Percentiles rank a stretch among this genome's conserved stretches.
Conservation (phyloP, 2,329 filamentous ascomycete genomes). For the Pseudogymnoascus sp. region DNA sequence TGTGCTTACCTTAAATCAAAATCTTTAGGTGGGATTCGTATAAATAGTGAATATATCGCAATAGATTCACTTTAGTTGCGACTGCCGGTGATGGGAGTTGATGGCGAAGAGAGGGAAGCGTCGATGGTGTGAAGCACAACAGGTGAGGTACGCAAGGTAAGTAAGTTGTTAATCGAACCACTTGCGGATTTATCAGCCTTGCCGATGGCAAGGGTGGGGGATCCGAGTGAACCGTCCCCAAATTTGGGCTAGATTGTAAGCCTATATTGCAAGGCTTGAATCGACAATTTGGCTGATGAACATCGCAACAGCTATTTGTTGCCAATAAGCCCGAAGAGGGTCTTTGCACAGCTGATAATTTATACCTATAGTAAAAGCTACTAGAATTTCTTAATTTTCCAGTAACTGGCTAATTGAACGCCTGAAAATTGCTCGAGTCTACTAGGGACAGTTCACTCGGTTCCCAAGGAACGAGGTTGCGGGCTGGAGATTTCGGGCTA, state of each 20-base stretch:
- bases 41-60: neutral
- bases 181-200: conserved; percentile 1
- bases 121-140: neutral
- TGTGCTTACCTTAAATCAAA: neutral
- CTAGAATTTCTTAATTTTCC: neutral
- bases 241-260: neutral
- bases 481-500: neutral
- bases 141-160: neutral
- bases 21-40: neutral
- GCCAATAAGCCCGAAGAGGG: neutral
- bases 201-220: neutral
- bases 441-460: neutral
- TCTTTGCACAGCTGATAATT: neutral
- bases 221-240: neutral
- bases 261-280: neutral
- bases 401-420: neutral
- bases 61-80: neutral
- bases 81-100: neutral
- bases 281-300: neutral
- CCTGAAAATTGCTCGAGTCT: neutral
- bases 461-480: neutral
- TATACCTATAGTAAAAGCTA: neutral
- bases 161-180: neutral
- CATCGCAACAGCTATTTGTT: neutral
- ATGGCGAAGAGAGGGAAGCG: neutral